Base-by-base conservation (phyloP, 192 early-diverging fungal genomes). In the Phlyctochytrium arcticum region DNA sequence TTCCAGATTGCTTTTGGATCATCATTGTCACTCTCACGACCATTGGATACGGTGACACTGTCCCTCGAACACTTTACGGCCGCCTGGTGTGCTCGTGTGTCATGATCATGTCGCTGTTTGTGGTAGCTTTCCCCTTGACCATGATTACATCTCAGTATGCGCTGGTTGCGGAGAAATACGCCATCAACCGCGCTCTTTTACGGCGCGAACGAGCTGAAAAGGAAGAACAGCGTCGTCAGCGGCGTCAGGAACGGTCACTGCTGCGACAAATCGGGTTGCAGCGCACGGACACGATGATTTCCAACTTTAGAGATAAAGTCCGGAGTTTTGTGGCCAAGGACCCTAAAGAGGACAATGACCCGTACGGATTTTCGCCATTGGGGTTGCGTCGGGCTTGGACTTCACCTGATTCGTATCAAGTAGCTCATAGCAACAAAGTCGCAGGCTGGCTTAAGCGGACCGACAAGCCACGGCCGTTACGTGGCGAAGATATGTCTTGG, bases 131-230 rank as follows among this genome's bases (percentile, higher is more conserved):
- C 21, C 49, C 71, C 1, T 35, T 72, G 19, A 71, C 71, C 3
- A 72, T 72, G 68, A 72, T 72, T 37, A 70, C 71, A 15, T 66
- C 54, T 31, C 71, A 72, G 30, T 72, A 72, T 32, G 32, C 71
- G 4, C 63, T 65, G 5, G 63, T 65, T 5, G 63, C 63, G 3
- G 51, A 65, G 26, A 24, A 48, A 30, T 65, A 65, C 29, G 63
- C 63, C 5, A 32, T 56, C 10, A 65, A 57, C 3, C 51, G 63
- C 2, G 37, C 62, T 9, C 27, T 54, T 5, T 4, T 37, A 23
- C 62, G 62, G 7, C 27, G 32, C 6, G 46, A 64, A 21, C 62
- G 62, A 5, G 49, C 49, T 6, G 54, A 65, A 44, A 26, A 48
- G 15, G 21, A 10, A 42, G 33, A 48, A 27, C n/a, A 37, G 17